These are phyloP conservation scores for Tilletia horrida DNA, from an alignment of 1,284 basidiomycete genomes.

Conservation along the genomic window DNA sequence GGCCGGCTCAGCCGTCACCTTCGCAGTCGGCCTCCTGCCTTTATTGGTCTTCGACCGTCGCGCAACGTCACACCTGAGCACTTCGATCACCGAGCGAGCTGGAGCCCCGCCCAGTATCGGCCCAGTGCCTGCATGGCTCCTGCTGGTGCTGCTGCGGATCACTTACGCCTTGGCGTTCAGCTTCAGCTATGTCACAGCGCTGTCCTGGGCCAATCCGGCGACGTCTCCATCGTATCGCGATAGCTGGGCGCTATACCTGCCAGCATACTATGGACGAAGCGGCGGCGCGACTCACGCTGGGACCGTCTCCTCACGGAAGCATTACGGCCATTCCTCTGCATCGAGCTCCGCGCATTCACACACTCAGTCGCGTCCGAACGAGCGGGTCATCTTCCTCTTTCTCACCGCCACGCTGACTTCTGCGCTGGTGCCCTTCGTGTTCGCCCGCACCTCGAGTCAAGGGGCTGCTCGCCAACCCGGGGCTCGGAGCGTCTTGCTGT, in stretches of 20 bases:
- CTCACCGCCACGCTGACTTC: neutral
- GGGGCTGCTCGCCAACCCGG: neutral
- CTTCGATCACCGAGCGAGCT: neutral
- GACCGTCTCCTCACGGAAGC: neutral
- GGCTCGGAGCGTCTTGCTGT: neutral
- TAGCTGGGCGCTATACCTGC: conserved; percentile 11
- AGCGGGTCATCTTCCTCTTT: conserved; percentile 13
- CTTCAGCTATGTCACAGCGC: neutral
- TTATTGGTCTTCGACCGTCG: neutral
- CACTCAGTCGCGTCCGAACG: conserved; percentile 11
- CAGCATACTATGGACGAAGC: conserved; percentile 11
- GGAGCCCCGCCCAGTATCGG: neutral
- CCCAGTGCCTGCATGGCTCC: neutral
- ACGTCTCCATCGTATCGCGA: conserved; percentile 6
- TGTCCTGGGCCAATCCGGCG: conserved; percentile 4
- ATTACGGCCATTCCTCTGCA: neutral
- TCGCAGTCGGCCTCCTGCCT: conserved; percentile 7
- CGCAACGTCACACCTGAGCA: neutral
- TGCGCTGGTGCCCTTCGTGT: neutral
- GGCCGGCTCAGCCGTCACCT: neutral
- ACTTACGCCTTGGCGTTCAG: conserved; percentile 1
- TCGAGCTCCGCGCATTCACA: neutral
- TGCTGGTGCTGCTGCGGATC: conserved; percentile 3
- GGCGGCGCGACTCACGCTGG: neutral
- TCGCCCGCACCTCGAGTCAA: neutral